Percentiles rank a stretch among this genome's conserved stretches.
These are phyloP conservation scores for Cystoisospora suis DNA, from an alignment of 169 alveolate genomes.

Conservation along the genomic window DNA sequence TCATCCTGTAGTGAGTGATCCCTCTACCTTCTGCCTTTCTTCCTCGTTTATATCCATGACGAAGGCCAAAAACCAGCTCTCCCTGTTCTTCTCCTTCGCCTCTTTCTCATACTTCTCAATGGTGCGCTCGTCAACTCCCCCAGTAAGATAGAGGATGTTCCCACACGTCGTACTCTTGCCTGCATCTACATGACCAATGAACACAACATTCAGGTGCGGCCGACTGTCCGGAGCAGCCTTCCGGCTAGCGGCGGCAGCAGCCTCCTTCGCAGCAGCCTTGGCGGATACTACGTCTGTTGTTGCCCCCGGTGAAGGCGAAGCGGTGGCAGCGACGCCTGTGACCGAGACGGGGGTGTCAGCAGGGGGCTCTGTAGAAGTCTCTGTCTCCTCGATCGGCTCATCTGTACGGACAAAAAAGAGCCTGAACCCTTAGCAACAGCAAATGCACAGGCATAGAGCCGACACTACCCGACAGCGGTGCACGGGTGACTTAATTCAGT, in stretches of 20 bases:
- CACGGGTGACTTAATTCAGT: neutral
- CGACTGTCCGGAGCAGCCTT: constrained; percentile 78
- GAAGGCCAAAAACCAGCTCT: constrained; percentile 99
- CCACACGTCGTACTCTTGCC: constrained; percentile 99
- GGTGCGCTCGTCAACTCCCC: constrained; percentile 95
- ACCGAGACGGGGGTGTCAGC: neutral
- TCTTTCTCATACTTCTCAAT: constrained; percentile 97
- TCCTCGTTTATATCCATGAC: constrained; percentile 99
- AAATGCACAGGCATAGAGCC: neutral
- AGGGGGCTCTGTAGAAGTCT: neutral
- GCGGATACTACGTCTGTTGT: neutral
- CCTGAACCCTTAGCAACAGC: neutral
- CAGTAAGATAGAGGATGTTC: constrained; percentile 87
- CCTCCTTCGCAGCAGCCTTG: neutral
- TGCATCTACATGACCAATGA: constrained; percentile 99
- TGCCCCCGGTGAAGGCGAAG: neutral
- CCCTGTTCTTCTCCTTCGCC: constrained; percentile 97
- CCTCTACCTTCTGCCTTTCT: constrained; percentile 92
- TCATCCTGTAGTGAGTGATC: no score
- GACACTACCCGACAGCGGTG: neutral
- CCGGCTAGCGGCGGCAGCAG: constrained; percentile 29
- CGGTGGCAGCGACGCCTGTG: neutral
- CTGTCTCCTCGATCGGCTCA: neutral
- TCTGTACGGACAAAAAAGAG: neutral
- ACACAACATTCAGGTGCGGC: constrained; percentile 94